Evolutionary conservation across 1,284 basidiomycete species (phyloP).

Genomic region (Trametes polyzona): DNA sequence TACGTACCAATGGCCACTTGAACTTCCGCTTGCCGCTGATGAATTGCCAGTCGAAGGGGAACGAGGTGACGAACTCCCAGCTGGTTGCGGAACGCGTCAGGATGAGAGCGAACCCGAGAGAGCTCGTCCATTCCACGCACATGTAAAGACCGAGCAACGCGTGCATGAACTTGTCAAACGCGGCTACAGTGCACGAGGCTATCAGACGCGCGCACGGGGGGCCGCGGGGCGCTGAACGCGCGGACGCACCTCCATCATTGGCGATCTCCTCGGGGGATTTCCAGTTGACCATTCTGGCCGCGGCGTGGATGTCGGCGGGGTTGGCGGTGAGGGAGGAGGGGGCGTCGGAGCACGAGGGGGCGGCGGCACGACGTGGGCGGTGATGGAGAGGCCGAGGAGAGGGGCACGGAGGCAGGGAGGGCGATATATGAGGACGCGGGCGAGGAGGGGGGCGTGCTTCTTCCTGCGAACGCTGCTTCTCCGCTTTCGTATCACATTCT

Average conservation of each 20-base stretch:
- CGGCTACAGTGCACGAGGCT: conserved; percentile 42
- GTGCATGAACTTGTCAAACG: conserved; percentile 71
- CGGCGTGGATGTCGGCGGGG: conserved; percentile 1
- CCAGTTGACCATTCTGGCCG: conserved; percentile 40
- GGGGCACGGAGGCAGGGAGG: conserved; percentile 6
- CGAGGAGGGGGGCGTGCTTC: conserved; percentile 15
- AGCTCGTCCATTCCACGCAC: conserved; percentile 40
- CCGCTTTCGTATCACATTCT: conserved; percentile 12
- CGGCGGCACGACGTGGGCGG: conserved; percentile 13
- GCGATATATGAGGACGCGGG: conserved; percentile 20
- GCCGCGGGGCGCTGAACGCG: not conserved
- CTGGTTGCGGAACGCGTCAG: conserved; percentile 21
- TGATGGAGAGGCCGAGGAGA: conserved; percentile 14
- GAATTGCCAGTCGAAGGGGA: conserved; percentile 71
- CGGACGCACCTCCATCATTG: conserved; percentile 52
- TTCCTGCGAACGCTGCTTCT: conserved; percentile 20
- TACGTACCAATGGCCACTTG: conserved; percentile 44
- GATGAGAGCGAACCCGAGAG: not conserved
- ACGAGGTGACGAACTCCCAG: conserved; percentile 54
- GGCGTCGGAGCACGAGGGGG: not conserved
- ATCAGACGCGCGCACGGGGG: conserved; percentile 2
- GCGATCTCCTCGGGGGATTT: conserved; percentile 52
- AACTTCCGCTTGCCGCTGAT: conserved; percentile 62
- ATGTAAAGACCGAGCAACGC: conserved; percentile 69
- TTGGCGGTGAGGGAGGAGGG: not conserved